Evolutionary conservation across 2,329 filamentous ascomycete genomes (phyloP), one percentile per base, ranked within the genome.

Genomic region (Cercospora citrullina): DNA sequence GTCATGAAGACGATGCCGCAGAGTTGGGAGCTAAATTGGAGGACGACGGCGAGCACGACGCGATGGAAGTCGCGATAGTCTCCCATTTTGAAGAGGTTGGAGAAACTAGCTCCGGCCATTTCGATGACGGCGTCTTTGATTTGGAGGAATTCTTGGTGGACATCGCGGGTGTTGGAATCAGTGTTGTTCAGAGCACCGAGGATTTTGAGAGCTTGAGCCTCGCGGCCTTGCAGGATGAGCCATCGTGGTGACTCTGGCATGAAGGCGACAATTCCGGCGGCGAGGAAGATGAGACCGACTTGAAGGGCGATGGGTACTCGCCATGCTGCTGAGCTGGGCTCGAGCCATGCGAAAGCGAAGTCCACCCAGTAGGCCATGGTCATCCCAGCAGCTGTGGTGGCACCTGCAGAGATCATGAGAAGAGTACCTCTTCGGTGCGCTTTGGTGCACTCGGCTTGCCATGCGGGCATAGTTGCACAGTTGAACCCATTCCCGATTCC

Each of bases 141-240:
- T 6, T 83, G 82, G 2, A 79, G 75, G 71, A 84, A 85, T 66
- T 86, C 84, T 31, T 79, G 78, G 23, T 81, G 77, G 31, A 86
- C 75, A 57, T 79, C 80, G 21, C 77, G 74, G 60, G 84, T 80
- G 21, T 84, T 82, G 31, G 77, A 75, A 7, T 81, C 76, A 18
- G 84, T 80, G 60, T 86, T 82, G 64, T 81, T 79, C 4, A 86
- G 75, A 16, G 82, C 83, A 2, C 75, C 77, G 31, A 86, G 74
- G 2, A 86, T 83, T 14, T 81, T 75, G 10, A 81, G 74, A 0
- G 84, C 84, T 70, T 86, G 82, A 21, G 86, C 82, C 68, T 87
- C 84, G 14, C 81, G 80, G 48, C 85, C 86, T 74, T 86, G 85
- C 59, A 87, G 75, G 28, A 88, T 83, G 6, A 89, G 79, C 84